Conservation (phyloP, 2,329 filamentous ascomycete genomes). For the Phoma herbarum region DNA sequence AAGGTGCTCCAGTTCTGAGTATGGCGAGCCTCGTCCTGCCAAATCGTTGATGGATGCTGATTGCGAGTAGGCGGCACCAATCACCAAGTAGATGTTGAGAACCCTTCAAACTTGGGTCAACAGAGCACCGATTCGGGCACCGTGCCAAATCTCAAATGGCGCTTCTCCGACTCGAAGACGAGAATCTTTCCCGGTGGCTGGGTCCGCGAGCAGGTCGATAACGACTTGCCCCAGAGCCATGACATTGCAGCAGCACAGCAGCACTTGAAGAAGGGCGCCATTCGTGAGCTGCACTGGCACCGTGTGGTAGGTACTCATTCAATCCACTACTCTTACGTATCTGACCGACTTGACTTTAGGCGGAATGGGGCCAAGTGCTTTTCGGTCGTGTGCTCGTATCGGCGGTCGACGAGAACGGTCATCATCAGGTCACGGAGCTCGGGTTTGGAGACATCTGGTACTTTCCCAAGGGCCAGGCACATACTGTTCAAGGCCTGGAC, state of each 20-base stretch:
- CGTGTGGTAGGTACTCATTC: background rate
- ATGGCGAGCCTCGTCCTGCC: background rate
- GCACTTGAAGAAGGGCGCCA: background rate
- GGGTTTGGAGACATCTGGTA: background rate
- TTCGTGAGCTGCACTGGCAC: background rate
- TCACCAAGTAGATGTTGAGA: slow-evolving; percentile 64
- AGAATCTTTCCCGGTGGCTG: background rate
- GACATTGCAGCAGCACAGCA: background rate
- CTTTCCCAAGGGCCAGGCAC: background rate
- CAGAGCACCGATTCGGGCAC: slow-evolving; percentile 70
- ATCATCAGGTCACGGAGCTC: background rate
- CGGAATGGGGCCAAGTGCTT: background rate
- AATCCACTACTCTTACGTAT: background rate
- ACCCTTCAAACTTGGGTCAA: slow-evolving; percentile 69
- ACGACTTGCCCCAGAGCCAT: background rate
- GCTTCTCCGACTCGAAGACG: slow-evolving; percentile 75
- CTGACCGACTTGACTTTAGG: background rate
- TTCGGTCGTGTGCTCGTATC: background rate
- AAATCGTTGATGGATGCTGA: background rate
- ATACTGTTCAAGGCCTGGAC: background rate
- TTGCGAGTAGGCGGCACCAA: background rate
- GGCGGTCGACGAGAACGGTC: background rate
- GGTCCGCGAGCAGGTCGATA: background rate
- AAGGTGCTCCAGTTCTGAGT: background rate
- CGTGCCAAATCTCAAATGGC: slow-evolving; percentile 73